Base-by-base conservation (phyloP, 805 yeast species). In the Maudiozyma turicensis region DNA sequence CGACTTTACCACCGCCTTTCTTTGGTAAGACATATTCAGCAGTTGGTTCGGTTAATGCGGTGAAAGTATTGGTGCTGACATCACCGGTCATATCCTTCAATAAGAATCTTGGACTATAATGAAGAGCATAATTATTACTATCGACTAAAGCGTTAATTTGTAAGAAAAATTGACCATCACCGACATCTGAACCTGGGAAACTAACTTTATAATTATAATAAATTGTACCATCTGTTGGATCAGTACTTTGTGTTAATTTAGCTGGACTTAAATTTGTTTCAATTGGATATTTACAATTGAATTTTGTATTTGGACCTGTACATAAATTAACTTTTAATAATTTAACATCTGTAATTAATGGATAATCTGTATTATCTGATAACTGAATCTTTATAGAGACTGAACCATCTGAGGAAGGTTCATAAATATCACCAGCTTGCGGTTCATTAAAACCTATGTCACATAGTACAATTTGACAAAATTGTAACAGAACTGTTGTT, bases 51-150 rank as follows among this genome's bases (percentile, higher is more conserved):
- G 73, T 55, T 1, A 61, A 57, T 14, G 74, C 74, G 5, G 72
- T 52, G 40, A 81, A 82, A n/a, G 79, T 72, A 14, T 75, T 63
- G n/a, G 69, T 59, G 11, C 66, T 54, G 10, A 51, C 55, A 0
- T 81, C 48, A 41, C 96, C 96, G 0, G 80, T 67, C 95, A 91
- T 85, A 9, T 82, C 87, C 0, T 72, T 63, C 52, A 91, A 69
- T 31, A 64, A 52, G 69, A 90, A 84, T 58, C 95, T 71, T 38
- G 75, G 73, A 5, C 89, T 63, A 65, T 87, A 87, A 61, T 82
- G 84, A 54, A 79, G 78, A 1, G 88, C 74, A 34, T 77, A 78
- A 7, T 68, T 70, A 28, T 58, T 56, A 8, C 63, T 52, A 2
- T 63, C 50, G 10, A 59, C 53, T 8, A 39, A 37, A 1, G 87